These are phyloP conservation scores for Neofusicoccum cordaticola DNA, from an alignment of 2,329 filamentous ascomycete genomes.

Conservation along the genomic window DNA sequence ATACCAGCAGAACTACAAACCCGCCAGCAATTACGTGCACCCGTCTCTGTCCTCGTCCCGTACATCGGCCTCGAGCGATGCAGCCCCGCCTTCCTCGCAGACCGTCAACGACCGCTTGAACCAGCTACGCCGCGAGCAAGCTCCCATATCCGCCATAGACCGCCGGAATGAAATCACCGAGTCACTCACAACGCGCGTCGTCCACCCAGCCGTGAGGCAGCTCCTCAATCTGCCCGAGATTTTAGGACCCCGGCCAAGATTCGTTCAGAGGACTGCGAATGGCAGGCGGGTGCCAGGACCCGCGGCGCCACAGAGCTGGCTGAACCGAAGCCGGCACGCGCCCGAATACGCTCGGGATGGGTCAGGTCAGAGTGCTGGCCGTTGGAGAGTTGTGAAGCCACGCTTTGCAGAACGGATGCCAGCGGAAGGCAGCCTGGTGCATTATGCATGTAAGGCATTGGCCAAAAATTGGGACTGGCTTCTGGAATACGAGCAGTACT, in stretches of 20 bases:
- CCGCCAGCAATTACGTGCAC: slow-evolving; percentile 40
- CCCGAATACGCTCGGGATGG: slow-evolving; percentile 21
- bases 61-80: slow-evolving; percentile 24
- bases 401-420: slow-evolving; percentile 16
- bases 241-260: slow-evolving; percentile 45
- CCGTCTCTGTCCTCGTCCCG: slow-evolving; percentile 33
- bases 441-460: slow-evolving; percentile 53
- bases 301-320: slow-evolving; percentile 47
- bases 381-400: not conserved
- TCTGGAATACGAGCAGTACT: slow-evolving; percentile 55
- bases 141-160: slow-evolving; percentile 37
- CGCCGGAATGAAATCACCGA: slow-evolving; percentile 45
- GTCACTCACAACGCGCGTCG: slow-evolving; percentile 39
- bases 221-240: slow-evolving; percentile 47
- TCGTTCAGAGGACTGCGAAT: slow-evolving; percentile 22
- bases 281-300: slow-evolving; percentile 38
- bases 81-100: slow-evolving; percentile 20
- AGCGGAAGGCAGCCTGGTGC: slow-evolving; percentile 43
- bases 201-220: slow-evolving; percentile 44
- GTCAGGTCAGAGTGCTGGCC: slow-evolving; percentile 18
- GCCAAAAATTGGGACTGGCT: slow-evolving; percentile 57
- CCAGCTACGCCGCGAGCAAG: slow-evolving; percentile 45
- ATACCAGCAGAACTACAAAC: slow-evolving; percentile 40
- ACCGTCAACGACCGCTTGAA: slow-evolving; percentile 49
- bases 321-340: slow-evolving; percentile 32